Base-by-base conservation (phyloP, 352 stramenopile species). In the Globisporangium polare region DNA sequence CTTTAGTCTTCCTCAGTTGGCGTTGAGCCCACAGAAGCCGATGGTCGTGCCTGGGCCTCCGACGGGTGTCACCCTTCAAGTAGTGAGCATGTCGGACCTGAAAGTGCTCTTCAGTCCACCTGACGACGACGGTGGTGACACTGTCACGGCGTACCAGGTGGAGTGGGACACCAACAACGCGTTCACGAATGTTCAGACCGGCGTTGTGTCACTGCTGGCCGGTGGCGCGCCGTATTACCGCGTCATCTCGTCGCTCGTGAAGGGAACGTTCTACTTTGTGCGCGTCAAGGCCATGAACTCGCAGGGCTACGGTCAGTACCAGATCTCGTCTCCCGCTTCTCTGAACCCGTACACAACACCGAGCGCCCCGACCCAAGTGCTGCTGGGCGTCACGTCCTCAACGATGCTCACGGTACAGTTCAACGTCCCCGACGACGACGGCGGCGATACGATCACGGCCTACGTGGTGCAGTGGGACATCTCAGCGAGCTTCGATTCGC, bases 381-480 rank as follows among this genome's bases (percentile, higher is more conserved):
- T 71, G 15, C 51, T 94, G 27, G 85, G 85, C 1, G 58, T 88
- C 39, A 94, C 85, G 7, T 83, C 86, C 31, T 80, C 91, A 43
- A 97, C 86, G 7, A 96, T 97, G 90, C 76, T 98, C 37, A 98
- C 90, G 5, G 81, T 98, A 26, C 79, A 86, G 24, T 98, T 89
- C 80, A 69, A 75, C 20, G 69, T 80, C 5, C 95, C 95, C 22
- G 62, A 71, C 45, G 90, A 96, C 66, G 75, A 98, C 52, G 94
- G 94, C 20, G 94, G 95, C 52, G 90, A 98, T 54, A 54, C 68
- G 1, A 83, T 98, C 49, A 93, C 80, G 0, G 80, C 81, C 10
- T 98, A 97, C 58, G 58, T 92, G 5, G 78, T 98, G 12, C 89
- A 98, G 65, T 98, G 94, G 92, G 93, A 98, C 65, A 89, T 92